phyloP scores from a whole-genome alignment of 75 land plant species.

The Selaginella moellendorffii region DNA sequence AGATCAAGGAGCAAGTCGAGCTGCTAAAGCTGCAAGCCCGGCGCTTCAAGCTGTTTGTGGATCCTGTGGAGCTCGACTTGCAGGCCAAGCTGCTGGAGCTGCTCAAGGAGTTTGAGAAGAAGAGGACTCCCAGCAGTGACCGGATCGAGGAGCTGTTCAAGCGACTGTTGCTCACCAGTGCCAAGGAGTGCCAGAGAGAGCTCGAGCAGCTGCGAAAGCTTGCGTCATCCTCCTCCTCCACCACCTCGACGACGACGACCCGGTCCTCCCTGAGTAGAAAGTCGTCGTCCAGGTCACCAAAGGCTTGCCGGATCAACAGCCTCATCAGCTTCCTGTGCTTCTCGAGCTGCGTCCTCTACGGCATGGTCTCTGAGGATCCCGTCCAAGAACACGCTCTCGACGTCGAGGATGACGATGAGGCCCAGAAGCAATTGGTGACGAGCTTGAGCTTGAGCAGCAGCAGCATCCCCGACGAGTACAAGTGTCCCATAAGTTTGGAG shows the following conservation, averaged over 20 bases:
- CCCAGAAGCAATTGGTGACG: not conserved
- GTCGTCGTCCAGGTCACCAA: too few species aligned
- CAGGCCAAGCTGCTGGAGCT: constrained; percentile 28
- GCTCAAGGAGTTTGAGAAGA: constrained; percentile 37
- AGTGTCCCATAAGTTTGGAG: constrained; percentile 75
- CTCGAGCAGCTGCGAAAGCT: constrained; percentile 36
- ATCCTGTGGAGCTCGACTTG: constrained; percentile 30
- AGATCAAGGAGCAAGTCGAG: constrained; percentile 42
- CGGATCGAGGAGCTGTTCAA: constrained; percentile 31
- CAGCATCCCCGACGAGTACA: constrained; percentile 59
- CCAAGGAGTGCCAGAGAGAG: constrained; percentile 48
- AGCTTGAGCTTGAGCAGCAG: too few species aligned
- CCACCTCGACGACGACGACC: too few species aligned
- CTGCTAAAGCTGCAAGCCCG: constrained; percentile 37
- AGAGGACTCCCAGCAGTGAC: constrained; percentile 34
- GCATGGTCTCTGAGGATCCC: constrained; percentile 19
- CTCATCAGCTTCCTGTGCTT: constrained; percentile 58
- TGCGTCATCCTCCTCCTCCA: too few species aligned
- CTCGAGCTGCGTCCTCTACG: constrained; percentile 66
- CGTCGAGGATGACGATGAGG: constrained; percentile 12
- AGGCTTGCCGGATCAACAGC: constrained; percentile 9
- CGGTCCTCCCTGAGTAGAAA: too few species aligned
- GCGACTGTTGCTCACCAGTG: constrained; percentile 26
- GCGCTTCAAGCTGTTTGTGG: constrained; percentile 22
- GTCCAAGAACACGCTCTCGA: constrained; percentile 3